A percentile compares a stretch with the other conserved stretches of the same genome.
Conservation (phyloP, 768 basidiomycete genomes). For the Porpolomopsis calyptriformis region DNA sequence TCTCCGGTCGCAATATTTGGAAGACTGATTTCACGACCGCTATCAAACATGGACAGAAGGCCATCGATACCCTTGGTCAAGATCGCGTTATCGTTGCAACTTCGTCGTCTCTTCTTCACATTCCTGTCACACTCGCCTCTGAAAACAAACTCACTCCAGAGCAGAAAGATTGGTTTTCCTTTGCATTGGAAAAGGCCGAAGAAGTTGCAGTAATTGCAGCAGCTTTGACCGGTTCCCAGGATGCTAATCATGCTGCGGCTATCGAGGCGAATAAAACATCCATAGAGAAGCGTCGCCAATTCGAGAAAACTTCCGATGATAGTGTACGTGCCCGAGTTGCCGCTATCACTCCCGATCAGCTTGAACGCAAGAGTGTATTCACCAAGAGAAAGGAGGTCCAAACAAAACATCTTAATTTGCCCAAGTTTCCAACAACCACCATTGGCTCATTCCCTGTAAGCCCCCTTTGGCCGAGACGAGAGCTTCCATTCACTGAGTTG, state of each 20-base stretch:
- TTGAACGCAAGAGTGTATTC: constrained; percentile 86
- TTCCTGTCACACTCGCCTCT: constrained; percentile 86
- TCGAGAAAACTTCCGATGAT: constrained; percentile 89
- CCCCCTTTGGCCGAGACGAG: neutral
- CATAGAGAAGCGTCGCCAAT: constrained; percentile 89
- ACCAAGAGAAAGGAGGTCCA: constrained; percentile 79
- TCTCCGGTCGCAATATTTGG: constrained; percentile 99
- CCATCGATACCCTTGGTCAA: constrained; percentile 69
- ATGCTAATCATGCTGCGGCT: constrained; percentile 53
- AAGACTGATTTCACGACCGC: constrained; percentile 87
- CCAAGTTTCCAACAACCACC: constrained; percentile 97
- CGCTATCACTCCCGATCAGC: constrained; percentile 76
- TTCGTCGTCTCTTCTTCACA: constrained; percentile 97
- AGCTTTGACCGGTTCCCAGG: constrained; percentile 76
- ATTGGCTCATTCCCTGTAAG: constrained; percentile 94
- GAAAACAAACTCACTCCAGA: constrained; percentile 84
- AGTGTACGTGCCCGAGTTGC: constrained; percentile 92
- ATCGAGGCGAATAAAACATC: constrained; percentile 84
- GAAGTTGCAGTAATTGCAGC: constrained; percentile 87
- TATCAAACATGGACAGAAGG: constrained; percentile 75
- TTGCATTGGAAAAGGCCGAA: constrained; percentile 88
- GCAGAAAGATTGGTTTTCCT: constrained; percentile 97
- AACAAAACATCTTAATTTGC: constrained; percentile 78
- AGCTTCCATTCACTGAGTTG: constrained; percentile 11
- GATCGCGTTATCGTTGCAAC: constrained; percentile 90